phyloP scores from a whole-genome alignment of 169 alveolate species.

The Plasmodium ovale region DNA sequence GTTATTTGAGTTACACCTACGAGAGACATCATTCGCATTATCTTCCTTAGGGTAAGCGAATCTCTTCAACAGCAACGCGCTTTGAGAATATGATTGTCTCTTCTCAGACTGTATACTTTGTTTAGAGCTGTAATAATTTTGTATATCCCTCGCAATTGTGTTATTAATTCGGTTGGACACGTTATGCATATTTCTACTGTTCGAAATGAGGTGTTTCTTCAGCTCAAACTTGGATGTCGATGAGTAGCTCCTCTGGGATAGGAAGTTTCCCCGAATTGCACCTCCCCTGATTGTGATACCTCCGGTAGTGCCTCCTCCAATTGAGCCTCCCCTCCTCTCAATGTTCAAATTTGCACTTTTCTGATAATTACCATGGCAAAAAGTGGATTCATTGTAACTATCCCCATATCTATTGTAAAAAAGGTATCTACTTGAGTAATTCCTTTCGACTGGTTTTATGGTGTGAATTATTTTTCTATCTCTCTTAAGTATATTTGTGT shows the following conservation, averaged over 20 bases:
- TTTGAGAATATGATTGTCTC: background rate
- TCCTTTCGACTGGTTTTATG: background rate
- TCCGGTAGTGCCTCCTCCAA: background rate
- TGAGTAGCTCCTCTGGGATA: conserved; percentile 52
- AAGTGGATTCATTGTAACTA: background rate
- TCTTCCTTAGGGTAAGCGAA: background rate
- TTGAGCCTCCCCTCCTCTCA: background rate
- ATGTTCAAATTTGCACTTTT: background rate
- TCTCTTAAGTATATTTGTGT: background rate
- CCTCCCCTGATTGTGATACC: background rate
- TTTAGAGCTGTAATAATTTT: conserved; percentile 34
- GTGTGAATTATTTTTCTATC: background rate
- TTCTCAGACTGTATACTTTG: conserved; percentile 15
- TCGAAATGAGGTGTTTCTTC: conserved; percentile 42
- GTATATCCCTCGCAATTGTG: conserved; percentile 32
- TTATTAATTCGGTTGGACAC: conserved; percentile 50
- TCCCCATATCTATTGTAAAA: background rate
- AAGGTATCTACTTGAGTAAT: background rate
- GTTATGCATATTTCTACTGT: conserved; percentile 20
- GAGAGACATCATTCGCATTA: background rate
- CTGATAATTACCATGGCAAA: background rate
- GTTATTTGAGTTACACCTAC: background rate
- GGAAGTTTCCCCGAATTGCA: background rate
- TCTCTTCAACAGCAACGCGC: background rate
- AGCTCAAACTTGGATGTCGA: conserved; percentile 40